Percentiles rank a stretch among this genome's conserved stretches.
These are phyloP conservation scores for Nematocida displodere DNA, from an alignment of 371 early-diverging fungal genomes.

Conservation along the genomic window DNA sequence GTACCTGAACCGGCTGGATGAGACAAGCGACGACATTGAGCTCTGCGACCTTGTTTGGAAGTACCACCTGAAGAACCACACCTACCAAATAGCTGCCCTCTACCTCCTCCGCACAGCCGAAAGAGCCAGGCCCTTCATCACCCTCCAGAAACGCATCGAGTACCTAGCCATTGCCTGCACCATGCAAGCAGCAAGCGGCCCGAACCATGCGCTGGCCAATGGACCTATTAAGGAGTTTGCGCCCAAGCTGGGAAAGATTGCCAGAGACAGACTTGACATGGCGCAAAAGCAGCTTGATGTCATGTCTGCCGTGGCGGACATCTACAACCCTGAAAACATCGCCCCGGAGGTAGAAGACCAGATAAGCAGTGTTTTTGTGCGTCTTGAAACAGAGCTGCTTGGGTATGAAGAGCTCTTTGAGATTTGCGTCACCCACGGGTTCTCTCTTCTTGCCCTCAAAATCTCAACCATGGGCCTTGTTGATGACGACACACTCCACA, in stretches of 20 bases:
- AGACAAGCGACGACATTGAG: not conserved
- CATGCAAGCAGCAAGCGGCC: slow-evolving; percentile 23
- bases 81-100: slow-evolving; percentile 35
- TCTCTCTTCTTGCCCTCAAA: slow-evolving; percentile 42
- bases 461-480: slow-evolving; percentile 23
- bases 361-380: slow-evolving; percentile 17
- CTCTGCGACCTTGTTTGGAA: slow-evolving; percentile 50
- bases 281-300: slow-evolving; percentile 44
- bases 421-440: slow-evolving; percentile 42
- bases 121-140: slow-evolving; percentile 2
- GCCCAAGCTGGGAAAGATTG: slow-evolving; percentile 2
- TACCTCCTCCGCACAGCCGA: slow-evolving; percentile 37
- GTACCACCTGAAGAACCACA: slow-evolving; percentile 42
- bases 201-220: not conserved
- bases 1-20: slow-evolving; percentile 41
- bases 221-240: slow-evolving; percentile 26
- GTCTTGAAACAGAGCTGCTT: slow-evolving; percentile 37
- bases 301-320: slow-evolving; percentile 6
- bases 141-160: slow-evolving; percentile 41
- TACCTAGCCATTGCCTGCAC: slow-evolving; percentile 44
- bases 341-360: not conserved
- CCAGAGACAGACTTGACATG: slow-evolving; percentile 41
- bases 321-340: not conserved
- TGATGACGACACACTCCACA: slow-evolving; percentile 9
- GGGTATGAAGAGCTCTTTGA: slow-evolving; percentile 54